Conservation (phyloP, 352 stramenopile genomes). For the Phytopythium kandeliae region DNA sequence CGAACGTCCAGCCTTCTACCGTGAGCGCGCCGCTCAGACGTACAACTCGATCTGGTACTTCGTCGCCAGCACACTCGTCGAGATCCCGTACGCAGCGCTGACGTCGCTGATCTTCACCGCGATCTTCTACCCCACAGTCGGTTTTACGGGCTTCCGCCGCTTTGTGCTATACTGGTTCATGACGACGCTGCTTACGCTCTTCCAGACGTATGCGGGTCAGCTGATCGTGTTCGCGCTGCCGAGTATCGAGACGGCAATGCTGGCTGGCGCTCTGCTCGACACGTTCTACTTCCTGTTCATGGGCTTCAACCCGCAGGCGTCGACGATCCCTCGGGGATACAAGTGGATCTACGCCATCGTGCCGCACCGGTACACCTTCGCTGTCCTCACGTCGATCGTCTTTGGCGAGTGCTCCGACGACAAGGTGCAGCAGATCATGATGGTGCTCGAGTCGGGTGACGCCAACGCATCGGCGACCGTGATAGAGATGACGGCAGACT, state of each 20-base stretch:
- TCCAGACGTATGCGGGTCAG: constrained; percentile 21
- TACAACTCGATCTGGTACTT: constrained; percentile 74
- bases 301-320: constrained; percentile 26
- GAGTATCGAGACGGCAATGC: constrained; percentile 16
- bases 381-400: constrained; percentile 18
- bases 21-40: constrained; percentile 68
- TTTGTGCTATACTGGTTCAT: constrained; percentile 21
- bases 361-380: constrained; percentile 22
- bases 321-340: constrained; percentile 22
- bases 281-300: constrained; percentile 26
- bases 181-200: constrained; percentile 16
- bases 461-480: not conserved
- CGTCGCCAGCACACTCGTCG: constrained; percentile 44
- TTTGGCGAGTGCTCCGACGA: constrained; percentile 21
- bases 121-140: constrained; percentile 29
- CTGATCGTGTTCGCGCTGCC: constrained; percentile 15
- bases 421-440: constrained; percentile 11
- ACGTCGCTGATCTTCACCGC: constrained; percentile 17
- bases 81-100: constrained; percentile 61
- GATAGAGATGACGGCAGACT: constrained; percentile 6
- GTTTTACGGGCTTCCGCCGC: constrained; percentile 22
- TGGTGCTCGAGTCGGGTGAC: not conserved
- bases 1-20: constrained; percentile 87
- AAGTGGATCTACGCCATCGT: constrained; percentile 30
- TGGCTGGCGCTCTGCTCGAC: constrained; percentile 19